phyloP scores from a whole-genome alignment of 495 filamentous ascomycete genomes.

The Collariella sp. region DNA sequence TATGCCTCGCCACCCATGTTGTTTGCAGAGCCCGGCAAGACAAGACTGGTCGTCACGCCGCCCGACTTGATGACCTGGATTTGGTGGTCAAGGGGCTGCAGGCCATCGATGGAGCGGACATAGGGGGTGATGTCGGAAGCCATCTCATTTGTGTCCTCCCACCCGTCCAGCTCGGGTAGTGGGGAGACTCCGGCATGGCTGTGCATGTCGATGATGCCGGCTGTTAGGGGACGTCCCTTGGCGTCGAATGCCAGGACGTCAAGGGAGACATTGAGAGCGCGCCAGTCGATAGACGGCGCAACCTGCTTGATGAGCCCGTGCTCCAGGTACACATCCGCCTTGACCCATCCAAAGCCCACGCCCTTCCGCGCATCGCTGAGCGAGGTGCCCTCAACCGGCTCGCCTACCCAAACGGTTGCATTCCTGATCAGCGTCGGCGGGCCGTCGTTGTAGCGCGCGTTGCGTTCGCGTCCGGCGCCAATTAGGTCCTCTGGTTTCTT shows the following conservation, averaged over 20 bases:
- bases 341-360: conserved; percentile 37
- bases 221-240: conserved; percentile 51
- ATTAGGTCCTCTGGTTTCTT: conserved; percentile 37
- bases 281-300: conserved; percentile 26
- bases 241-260: conserved; percentile 41
- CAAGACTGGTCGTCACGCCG: conserved; percentile 57
- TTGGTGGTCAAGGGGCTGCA: conserved; percentile 43
- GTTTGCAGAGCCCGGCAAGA: conserved; percentile 56
- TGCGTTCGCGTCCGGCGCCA: conserved; percentile 38
- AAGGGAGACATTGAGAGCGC: conserved; percentile 21
- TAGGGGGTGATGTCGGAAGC: conserved; percentile 47
- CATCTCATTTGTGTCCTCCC: conserved; percentile 46
- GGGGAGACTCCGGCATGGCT: conserved; percentile 45
- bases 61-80: conserved; percentile 56
- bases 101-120: conserved; percentile 49
- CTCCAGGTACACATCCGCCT: conserved; percentile 41
- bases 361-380: conserved; percentile 36
- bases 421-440: conserved; percentile 44
- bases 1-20: conserved; percentile 61
- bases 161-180: conserved; percentile 35
- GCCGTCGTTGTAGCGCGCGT: conserved; percentile 40
- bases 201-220: conserved; percentile 62
- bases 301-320: conserved; percentile 42
- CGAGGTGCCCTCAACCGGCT: conserved; percentile 34
- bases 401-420: conserved; percentile 46